Conservation (phyloP, 1,139 yeast genomes). For the Waltiozyma sp. region DNA sequence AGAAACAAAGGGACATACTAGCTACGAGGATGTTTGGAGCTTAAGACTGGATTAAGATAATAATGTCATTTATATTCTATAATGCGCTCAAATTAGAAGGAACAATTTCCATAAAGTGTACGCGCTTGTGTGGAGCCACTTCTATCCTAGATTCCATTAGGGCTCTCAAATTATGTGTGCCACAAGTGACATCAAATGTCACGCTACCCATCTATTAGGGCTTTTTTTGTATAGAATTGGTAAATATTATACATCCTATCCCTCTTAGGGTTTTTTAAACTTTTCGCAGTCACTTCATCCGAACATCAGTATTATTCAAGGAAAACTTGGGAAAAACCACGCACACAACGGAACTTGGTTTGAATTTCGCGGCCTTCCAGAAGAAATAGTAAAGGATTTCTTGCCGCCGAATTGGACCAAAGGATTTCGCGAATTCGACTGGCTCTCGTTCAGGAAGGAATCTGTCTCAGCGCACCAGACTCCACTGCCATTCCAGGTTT, state of each 20-base stretch:
- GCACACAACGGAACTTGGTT: not conserved
- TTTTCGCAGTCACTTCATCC: not conserved
- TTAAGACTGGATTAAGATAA: constrained; percentile 13
- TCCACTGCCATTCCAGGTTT: not conserved
- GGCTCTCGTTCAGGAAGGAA: not conserved
- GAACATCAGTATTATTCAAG: not conserved
- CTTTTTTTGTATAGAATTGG: not conserved
- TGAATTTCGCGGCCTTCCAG: not conserved
- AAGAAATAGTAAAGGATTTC: not conserved
- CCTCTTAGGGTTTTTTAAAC: not conserved
- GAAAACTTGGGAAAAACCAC: not conserved
- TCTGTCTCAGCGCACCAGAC: not conserved
- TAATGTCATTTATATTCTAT: no score
- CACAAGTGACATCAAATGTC: not conserved
- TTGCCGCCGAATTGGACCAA: no score
- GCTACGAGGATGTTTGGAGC: constrained; percentile 55
- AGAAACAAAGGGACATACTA: constrained; percentile 61
- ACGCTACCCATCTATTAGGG: not conserved
- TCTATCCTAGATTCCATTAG: no score
- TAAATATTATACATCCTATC: not conserved
- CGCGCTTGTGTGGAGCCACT: no score
- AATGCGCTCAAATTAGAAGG: no score
- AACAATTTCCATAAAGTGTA: no score
- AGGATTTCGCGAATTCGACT: no score
- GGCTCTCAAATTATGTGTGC: not conserved